Percentiles rank a stretch among this genome's conserved stretches.
phyloP scores from a whole-genome alignment of 345 rosid genomes.

The Fremontodendron californicum region DNA sequence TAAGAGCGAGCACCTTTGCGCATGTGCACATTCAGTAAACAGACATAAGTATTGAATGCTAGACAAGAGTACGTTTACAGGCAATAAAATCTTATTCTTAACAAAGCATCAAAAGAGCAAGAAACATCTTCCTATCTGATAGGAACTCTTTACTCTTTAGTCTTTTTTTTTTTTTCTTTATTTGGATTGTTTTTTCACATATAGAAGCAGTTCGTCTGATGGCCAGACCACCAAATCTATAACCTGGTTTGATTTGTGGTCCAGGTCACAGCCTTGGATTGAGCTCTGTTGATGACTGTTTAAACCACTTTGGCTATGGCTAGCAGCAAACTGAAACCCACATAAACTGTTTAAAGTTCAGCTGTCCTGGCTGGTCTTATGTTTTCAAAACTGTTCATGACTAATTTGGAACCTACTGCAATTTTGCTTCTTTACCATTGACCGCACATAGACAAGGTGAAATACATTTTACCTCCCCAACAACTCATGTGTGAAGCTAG shows the following conservation, averaged over 20 bases:
- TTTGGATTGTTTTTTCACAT: neutral
- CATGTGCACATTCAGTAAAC: neutral
- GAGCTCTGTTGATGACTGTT: neutral
- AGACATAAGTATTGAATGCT: neutral
- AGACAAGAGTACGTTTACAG: neutral
- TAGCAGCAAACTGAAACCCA: neutral
- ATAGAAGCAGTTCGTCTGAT: neutral
- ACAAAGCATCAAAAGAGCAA: neutral
- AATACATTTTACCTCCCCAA: neutral
- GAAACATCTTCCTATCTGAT: neutral
- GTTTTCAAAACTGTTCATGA: neutral
- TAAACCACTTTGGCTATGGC: neutral
- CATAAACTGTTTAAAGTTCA: neutral
- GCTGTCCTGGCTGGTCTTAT: neutral
- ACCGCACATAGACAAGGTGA: neutral
- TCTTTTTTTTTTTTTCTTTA: neutral
- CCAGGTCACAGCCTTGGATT: neutral
- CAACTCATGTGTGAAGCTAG: neutral
- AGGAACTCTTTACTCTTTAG: neutral
- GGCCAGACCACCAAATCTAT: conserved; percentile 1
- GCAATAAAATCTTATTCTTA: neutral
- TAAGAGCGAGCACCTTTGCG: neutral
- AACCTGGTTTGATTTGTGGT: neutral
- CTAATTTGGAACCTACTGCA: neutral
- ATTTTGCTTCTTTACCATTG: neutral